Evolutionary conservation across 2,329 filamentous ascomycete genomes (phyloP).

Genomic region (Lasiodiplodia sp.): DNA sequence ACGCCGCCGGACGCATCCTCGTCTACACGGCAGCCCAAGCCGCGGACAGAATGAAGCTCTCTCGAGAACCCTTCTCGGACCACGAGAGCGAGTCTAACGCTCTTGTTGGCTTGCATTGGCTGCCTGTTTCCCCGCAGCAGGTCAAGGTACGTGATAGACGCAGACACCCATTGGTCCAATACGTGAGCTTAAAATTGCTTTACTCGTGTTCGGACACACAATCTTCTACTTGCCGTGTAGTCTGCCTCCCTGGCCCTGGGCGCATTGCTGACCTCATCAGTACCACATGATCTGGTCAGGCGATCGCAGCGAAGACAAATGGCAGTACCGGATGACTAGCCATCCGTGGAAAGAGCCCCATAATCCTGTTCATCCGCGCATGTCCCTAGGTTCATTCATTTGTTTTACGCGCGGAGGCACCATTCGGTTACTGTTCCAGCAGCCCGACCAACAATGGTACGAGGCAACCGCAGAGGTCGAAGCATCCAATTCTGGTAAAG

Average conservation of each 20-base stretch:
- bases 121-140: conserved; percentile 58
- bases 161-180: background rate
- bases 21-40: conserved; percentile 75
- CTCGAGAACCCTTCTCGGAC: conserved; percentile 71
- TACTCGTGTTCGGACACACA: background rate
- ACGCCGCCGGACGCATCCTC: conserved; percentile 77
- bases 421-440: conserved; percentile 79
- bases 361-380: conserved; percentile 64
- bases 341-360: conserved; percentile 73
- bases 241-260: background rate
- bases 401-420: conserved; percentile 77
- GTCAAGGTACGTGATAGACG: conserved; percentile 42
- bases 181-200: background rate
- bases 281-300: conserved; percentile 50
- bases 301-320: conserved; percentile 56
- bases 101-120: conserved; percentile 87
- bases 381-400: conserved; percentile 68
- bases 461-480: conserved; percentile 79
- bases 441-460: conserved; percentile 74
- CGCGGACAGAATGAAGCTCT: conserved; percentile 73
- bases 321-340: conserved; percentile 73
- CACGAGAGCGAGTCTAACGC: conserved; percentile 75
- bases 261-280: conserved; percentile 36
- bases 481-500: conserved; percentile 69
- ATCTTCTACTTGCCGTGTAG: background rate